Percentiles rank a stretch among this genome's conserved stretches.
These are phyloP conservation scores for Microbotryum violaceum DNA, from an alignment of 1,284 basidiomycete genomes.

Conservation along the genomic window DNA sequence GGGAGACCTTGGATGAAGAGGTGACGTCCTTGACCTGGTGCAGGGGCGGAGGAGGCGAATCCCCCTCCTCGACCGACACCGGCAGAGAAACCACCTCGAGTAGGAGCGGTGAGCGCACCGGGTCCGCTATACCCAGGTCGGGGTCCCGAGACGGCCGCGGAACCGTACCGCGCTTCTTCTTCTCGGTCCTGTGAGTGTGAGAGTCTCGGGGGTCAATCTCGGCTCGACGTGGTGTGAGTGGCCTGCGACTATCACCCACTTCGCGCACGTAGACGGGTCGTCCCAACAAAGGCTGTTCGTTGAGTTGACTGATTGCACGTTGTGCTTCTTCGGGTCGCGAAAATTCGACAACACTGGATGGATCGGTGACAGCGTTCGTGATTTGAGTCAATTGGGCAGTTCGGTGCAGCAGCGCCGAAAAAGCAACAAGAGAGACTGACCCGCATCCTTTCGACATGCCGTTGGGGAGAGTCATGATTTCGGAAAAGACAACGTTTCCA, in stretches of 20 bases:
- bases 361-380: background rate
- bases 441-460: slow-evolving; percentile 97
- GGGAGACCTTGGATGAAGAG: slow-evolving; percentile 50
- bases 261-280: slow-evolving; percentile 93
- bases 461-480: slow-evolving; percentile 91
- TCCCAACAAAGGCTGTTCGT: slow-evolving; percentile 78
- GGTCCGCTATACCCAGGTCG: slow-evolving; percentile 32
- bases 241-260: slow-evolving; percentile 47
- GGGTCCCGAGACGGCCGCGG: slow-evolving; percentile 65
- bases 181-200: slow-evolving; percentile 71
- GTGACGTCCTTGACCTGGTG: slow-evolving; percentile 16
- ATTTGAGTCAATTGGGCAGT: background rate
- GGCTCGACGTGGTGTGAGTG: background rate
- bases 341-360: slow-evolving; percentile 79
- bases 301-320: slow-evolving; percentile 73
- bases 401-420: background rate
- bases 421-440: slow-evolving; percentile 48
- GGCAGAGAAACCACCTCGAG: slow-evolving; percentile 9
- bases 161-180: slow-evolving; percentile 86
- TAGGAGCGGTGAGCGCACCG: slow-evolving; percentile 50
- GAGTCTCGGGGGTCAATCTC: background rate
- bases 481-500: slow-evolving; percentile 85
- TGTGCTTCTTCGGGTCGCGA: slow-evolving; percentile 74
- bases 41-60: slow-evolving; percentile 17
- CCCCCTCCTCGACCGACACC: slow-evolving; percentile 30